Evolutionary conservation across 2,329 filamentous ascomycete genomes (phyloP).

Genomic region (Venturia carpophila): DNA sequence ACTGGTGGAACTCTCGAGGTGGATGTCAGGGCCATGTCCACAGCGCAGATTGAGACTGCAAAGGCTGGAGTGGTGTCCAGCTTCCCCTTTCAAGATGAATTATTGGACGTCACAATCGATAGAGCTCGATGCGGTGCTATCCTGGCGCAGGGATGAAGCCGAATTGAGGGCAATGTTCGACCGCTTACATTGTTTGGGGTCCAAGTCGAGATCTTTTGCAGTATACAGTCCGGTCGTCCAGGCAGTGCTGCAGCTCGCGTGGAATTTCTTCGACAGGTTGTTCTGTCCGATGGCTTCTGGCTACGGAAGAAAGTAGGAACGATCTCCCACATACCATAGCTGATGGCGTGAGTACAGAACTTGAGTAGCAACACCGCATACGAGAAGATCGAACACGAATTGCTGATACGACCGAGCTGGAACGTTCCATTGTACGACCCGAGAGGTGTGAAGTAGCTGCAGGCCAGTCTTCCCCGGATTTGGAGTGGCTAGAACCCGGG

Average conservation of each 20-base stretch:
- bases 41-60: not conserved
- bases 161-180: not conserved
- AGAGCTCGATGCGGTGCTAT: not conserved
- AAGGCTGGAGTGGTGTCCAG: not conserved
- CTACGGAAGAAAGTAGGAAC: not conserved
- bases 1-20: not conserved
- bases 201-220: not conserved
- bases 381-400: not conserved
- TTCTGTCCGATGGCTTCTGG: constrained; percentile 3
- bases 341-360: not conserved
- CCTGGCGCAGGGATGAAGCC: not conserved
- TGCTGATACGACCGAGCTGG: not conserved
- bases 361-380: not conserved
- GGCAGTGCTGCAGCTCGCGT: not conserved
- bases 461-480: not conserved
- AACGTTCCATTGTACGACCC: not conserved
- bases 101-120: not conserved
- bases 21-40: not conserved
- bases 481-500: not conserved
- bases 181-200: not conserved
- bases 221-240: not conserved
- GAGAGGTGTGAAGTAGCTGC: not conserved
- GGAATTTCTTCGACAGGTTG: not conserved
- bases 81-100: not conserved
- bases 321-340: not conserved